Percentiles rank a stretch among this genome's conserved stretches.
Evolutionary conservation across 2,329 filamentous ascomycete genomes (phyloP).

Genomic region (Ophiostoma montium): DNA sequence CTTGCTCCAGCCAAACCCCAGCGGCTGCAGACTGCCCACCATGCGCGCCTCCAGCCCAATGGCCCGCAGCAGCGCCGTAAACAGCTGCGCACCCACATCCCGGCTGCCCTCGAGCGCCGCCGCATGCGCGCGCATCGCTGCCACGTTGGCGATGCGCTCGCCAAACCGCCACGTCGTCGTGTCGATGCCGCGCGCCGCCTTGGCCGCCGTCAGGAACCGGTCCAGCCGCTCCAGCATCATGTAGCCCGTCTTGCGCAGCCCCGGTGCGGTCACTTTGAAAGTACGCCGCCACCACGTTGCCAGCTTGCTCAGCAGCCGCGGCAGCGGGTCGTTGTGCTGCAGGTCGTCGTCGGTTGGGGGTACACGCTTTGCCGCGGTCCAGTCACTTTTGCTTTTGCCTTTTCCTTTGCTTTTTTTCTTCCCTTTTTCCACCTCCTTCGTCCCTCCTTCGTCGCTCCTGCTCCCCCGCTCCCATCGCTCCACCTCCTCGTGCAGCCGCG

Average conservation of each 20-base stretch:
- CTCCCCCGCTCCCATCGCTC: conserved; percentile 59
- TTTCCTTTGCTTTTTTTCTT: neutral
- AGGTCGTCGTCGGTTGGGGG: conserved; percentile 61
- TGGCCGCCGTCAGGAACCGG: conserved; percentile 51
- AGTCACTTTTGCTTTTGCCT: conserved; percentile 14
- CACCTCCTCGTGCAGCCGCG: conserved; percentile 55
- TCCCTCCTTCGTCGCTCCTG: conserved; percentile 32
- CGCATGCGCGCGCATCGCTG: conserved; percentile 56
- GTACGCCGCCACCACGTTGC: conserved; percentile 77
- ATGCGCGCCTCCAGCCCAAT: conserved; percentile 71
- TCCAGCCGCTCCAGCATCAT: conserved; percentile 63
- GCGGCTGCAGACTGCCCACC: conserved; percentile 70
- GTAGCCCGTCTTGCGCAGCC: conserved; percentile 80
- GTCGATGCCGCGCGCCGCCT: conserved; percentile 28
- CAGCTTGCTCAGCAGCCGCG: conserved; percentile 62
- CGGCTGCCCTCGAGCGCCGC: conserved; percentile 63
- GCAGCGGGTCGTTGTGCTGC: conserved; percentile 69
- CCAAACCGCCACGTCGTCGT: conserved; percentile 46
- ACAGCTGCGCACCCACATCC: conserved; percentile 79
- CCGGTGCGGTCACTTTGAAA: conserved; percentile 64
- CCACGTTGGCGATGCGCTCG: conserved; percentile 54
- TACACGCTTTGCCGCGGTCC: conserved; percentile 33
- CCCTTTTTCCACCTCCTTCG: neutral
- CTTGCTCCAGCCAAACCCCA: conserved; percentile 86
- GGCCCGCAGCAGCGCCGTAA: conserved; percentile 70